These are phyloP conservation scores for Sphaerosporella brunnea DNA, from an alignment of 495 filamentous ascomycete genomes.

Conservation along the genomic window DNA sequence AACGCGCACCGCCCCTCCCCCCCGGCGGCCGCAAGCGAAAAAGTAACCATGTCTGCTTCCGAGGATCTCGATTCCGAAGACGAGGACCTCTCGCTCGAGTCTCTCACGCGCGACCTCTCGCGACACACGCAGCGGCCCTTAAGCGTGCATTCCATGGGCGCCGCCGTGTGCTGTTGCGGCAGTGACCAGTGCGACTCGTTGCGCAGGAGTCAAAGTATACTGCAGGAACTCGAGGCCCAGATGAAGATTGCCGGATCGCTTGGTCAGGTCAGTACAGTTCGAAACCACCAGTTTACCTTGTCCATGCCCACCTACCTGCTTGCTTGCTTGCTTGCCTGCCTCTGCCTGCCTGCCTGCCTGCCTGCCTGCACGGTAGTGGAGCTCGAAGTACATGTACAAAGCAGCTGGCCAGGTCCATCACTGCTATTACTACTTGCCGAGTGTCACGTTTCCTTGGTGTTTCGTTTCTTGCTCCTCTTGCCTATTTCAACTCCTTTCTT, in stretches of 20 bases:
- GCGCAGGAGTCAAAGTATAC: slow-evolving; percentile 55
- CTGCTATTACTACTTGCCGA: no score
- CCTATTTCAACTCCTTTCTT: no score
- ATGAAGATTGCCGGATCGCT: slow-evolving; percentile 67
- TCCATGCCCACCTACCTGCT: no score
- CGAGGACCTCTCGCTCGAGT: slow-evolving; percentile 19
- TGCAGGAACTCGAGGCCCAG: slow-evolving; percentile 69
- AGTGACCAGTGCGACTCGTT: slow-evolving; percentile 60
- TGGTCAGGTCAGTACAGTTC: slow-evolving; percentile 51
- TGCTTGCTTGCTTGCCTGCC: no score
- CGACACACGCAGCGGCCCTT: slow-evolving; percentile 11
- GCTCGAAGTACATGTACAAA: no score
- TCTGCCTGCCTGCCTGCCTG: no score
- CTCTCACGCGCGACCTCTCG: slow-evolving; percentile 14
- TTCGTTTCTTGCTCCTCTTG: no score
- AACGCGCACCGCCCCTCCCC: neutral
- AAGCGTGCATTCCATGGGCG: slow-evolving; percentile 6
- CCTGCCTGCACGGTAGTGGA: no score
- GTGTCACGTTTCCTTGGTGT: no score
- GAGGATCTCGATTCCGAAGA: slow-evolving; percentile 8
- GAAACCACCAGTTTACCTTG: no score
- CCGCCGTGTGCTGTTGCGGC: slow-evolving; percentile 61
- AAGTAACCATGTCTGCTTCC: slow-evolving; percentile 2
- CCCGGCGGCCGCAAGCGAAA: neutral
- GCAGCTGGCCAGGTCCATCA: no score